A percentile compares a stretch with the other conserved stretches of the same genome.
Conservation (phyloP, 176 grass and related monocot species). For the Avena sativa region DNA sequence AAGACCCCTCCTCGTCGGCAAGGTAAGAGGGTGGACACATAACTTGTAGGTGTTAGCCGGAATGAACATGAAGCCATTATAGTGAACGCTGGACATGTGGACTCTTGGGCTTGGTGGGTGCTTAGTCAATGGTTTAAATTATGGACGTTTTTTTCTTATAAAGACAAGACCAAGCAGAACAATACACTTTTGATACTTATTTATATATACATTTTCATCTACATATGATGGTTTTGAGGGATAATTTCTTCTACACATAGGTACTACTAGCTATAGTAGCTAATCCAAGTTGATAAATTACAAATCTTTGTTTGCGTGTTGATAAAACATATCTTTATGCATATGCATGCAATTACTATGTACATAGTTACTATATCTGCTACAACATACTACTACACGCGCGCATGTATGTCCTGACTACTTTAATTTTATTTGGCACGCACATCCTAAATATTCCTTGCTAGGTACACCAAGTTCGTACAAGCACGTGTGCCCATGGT, state of each 20-base stretch:
- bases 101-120: not conserved
- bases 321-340: not conserved
- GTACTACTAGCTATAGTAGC: not conserved
- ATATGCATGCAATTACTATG: not conserved
- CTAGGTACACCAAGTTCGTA: conserved; percentile 6
- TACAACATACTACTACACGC: not conserved
- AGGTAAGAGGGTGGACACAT: not conserved
- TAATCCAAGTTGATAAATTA: not conserved
- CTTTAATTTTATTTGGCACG: not conserved
- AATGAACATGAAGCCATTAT: not conserved
- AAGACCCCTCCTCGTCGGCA: not conserved
- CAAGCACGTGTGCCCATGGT: conserved; percentile 36
- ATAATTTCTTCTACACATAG: not conserved
- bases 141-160: not conserved
- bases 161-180: not conserved
- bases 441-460: not conserved
- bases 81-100: not conserved
- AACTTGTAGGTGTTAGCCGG: not conserved
- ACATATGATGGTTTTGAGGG: not conserved
- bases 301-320: not conserved
- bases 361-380: not conserved
- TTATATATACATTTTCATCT: not conserved
- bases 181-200: not conserved
- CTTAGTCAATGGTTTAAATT: not conserved
- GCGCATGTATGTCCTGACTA: not conserved